Conservation (phyloP, 441 rosid species). For the Arabidopsis hybrid region DNA sequence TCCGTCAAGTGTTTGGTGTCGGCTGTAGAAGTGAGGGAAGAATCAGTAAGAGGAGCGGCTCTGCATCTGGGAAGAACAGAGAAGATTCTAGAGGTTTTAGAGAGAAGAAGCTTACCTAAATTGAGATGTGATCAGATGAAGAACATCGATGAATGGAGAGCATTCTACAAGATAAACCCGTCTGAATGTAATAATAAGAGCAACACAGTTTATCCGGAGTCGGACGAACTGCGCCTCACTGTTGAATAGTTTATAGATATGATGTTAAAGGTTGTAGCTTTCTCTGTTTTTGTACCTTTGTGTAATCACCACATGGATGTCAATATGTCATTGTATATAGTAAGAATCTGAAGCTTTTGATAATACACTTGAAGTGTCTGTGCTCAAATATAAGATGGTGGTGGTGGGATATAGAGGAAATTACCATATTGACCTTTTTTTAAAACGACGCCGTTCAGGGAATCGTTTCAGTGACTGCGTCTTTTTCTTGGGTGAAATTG, state of each 20-base stretch:
- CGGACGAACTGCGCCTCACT: conserved; percentile 19
- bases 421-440: neutral
- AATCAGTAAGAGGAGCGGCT: conserved; percentile 63
- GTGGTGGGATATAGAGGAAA: neutral
- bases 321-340: neutral
- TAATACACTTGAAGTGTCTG: too few relatives aligned
- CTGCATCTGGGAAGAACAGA: conserved; percentile 70
- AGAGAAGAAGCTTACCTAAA: conserved; percentile 49
- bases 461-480: neutral
- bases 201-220: conserved; percentile 10
- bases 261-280: neutral
- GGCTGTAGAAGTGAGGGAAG: conserved; percentile 65
- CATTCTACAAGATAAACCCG: conserved; percentile 23
- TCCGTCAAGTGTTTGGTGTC: conserved; percentile 60
- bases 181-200: conserved; percentile 8
- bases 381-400: too few relatives aligned
- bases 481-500: neutral
- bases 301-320: neutral
- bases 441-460: conserved; percentile 13
- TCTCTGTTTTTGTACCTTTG: neutral
- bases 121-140: conserved; percentile 56
- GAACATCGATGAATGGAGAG: conserved; percentile 72
- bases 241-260: conserved; percentile 22
- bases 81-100: conserved; percentile 59
- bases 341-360: too few relatives aligned